These are phyloP conservation scores for Fusarium nematophilum DNA, from an alignment of 2,329 filamentous ascomycete species.

Conservation along the genomic window DNA sequence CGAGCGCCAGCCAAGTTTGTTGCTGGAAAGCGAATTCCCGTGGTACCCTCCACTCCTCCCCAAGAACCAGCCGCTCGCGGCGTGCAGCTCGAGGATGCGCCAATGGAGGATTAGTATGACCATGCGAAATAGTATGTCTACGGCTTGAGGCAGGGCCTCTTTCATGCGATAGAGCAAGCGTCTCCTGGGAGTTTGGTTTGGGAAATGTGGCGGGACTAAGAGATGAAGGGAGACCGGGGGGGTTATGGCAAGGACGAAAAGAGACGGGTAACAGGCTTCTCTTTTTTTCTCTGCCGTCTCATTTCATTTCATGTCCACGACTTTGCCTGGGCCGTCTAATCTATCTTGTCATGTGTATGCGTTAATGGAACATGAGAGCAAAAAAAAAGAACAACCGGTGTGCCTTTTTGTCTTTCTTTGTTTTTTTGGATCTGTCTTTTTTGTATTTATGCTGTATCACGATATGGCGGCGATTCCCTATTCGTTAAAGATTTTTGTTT, in stretches of 20 bases:
- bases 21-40: constrained; percentile 58
- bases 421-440: constrained; percentile 32
- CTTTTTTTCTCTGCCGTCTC: background rate
- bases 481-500: constrained; percentile 31
- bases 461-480: constrained; percentile 41
- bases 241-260: constrained; percentile 5
- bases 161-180: constrained; percentile 17
- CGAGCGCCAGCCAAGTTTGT: constrained; percentile 59
- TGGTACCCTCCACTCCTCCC: constrained; percentile 44
- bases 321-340: constrained; percentile 20
- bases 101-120: constrained; percentile 60
- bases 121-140: constrained; percentile 18
- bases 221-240: constrained; percentile 17
- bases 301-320: background rate
- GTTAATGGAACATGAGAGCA: constrained; percentile 45
- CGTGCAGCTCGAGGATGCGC: constrained; percentile 63
- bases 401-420: constrained; percentile 32
- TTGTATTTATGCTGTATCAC: constrained; percentile 45
- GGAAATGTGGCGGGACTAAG: constrained; percentile 22
- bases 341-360: constrained; percentile 42
- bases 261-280: constrained; percentile 2
- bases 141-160: constrained; percentile 19
- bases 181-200: constrained; percentile 30
- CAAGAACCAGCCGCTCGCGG: constrained; percentile 52
- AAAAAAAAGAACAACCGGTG: constrained; percentile 41